Conservation (phyloP, 2,329 filamentous ascomycete species). For the Parastagonospora avenae region DNA sequence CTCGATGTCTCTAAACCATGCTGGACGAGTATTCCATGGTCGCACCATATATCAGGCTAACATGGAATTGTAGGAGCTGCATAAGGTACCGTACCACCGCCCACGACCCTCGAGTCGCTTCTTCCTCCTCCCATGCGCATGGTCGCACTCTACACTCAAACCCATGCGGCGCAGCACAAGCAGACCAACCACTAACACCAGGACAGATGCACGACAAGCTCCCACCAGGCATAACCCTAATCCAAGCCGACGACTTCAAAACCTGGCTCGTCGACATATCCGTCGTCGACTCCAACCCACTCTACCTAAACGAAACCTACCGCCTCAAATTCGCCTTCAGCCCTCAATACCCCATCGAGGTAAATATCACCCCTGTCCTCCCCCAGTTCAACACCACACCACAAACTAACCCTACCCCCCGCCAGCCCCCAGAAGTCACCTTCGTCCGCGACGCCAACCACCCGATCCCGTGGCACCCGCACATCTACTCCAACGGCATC, state of each 20-base stretch:
- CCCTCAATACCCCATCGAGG: constrained; percentile 81
- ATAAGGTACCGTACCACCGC: constrained; percentile 20
- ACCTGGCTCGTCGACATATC: constrained; percentile 93
- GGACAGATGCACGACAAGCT: constrained; percentile 61
- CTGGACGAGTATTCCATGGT: neutral
- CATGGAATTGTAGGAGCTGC: constrained; percentile 15
- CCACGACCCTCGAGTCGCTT: constrained; percentile 47
- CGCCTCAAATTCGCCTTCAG: constrained; percentile 87
- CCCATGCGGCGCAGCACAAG: neutral
- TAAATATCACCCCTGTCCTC: constrained; percentile 6
- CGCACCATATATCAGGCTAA: constrained; percentile 5
- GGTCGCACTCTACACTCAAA: neutral
- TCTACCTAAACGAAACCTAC: constrained; percentile 81
- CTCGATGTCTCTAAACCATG: neutral
- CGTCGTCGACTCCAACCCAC: constrained; percentile 86
- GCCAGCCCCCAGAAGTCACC: constrained; percentile 88
- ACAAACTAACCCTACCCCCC: neutral
- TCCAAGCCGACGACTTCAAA: constrained; percentile 79
- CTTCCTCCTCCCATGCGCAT: neutral
- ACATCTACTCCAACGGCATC: constrained; percentile 98
- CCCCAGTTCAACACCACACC: neutral
- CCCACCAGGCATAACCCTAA: constrained; percentile 74
- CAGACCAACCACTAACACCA: constrained; percentile 4
- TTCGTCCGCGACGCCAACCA: constrained; percentile 70
- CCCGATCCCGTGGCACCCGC: constrained; percentile 88